Percentiles rank a stretch among this genome's conserved stretches.
Conservation (phyloP, 768 basidiomycete genomes). For the Lactarius sanguifluus region DNA sequence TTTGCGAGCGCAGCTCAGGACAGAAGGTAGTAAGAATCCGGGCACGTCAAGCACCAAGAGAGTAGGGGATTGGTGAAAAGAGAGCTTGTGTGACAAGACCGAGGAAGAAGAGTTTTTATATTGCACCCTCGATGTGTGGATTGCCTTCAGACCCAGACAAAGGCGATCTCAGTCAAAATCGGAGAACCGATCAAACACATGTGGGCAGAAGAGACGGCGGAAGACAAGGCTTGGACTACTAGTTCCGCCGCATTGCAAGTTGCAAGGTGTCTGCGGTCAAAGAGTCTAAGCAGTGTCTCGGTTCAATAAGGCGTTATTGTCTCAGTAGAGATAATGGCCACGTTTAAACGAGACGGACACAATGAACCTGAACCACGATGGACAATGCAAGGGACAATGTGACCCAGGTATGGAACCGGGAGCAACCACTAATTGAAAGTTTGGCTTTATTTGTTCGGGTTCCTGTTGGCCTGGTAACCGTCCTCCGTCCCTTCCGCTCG, state of each 20-base stretch:
- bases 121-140: neutral
- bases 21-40: neutral
- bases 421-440: neutral
- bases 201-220: neutral
- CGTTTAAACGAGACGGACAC: neutral
- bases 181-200: constrained; percentile 1
- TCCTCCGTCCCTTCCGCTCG: neutral
- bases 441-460: neutral
- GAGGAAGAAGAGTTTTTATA: constrained; percentile 15
- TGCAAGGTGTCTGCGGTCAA: neutral
- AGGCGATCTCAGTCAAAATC: neutral
- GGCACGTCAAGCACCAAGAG: constrained; percentile 21
- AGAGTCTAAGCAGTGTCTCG: neutral
- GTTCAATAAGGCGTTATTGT: neutral
- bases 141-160: neutral
- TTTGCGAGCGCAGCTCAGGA: constrained; percentile 24
- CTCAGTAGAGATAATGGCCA: neutral
- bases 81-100: neutral
- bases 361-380: neutral
- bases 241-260: neutral
- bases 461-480: constrained; percentile 15
- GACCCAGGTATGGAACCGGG: neutral
- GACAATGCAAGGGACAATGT: neutral
- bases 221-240: constrained; percentile 4
- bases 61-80: neutral